Conservation (phyloP, 2,329 filamentous ascomycete species). For the Aspergillus fumigatus region DNA sequence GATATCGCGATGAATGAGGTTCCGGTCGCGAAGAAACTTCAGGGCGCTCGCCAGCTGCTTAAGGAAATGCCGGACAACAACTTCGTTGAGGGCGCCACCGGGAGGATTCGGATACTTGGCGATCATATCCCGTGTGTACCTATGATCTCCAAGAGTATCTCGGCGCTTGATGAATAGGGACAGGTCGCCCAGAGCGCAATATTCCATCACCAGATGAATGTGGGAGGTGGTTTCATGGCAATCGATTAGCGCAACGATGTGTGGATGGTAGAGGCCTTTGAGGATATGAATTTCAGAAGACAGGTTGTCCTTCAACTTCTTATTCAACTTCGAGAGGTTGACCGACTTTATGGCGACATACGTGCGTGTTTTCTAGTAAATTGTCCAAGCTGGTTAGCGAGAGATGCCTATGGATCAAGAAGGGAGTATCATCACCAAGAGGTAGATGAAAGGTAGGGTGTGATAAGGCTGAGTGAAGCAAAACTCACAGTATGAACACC, state of each 20-base stretch:
- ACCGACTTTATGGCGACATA: conserved; percentile 96
- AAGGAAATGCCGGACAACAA: conserved; percentile 91
- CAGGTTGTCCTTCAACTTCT: conserved; percentile 94
- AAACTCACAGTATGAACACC: conserved; percentile 73
- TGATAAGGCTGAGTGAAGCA: not conserved
- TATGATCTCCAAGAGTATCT: conserved; percentile 71
- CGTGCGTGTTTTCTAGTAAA: conserved; percentile 64
- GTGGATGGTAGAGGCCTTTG: conserved; percentile 87
- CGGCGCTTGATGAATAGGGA: conserved; percentile 96
- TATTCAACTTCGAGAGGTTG: conserved; percentile 82
- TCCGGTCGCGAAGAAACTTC: conserved; percentile 76
- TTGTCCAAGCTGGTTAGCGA: conserved; percentile 9
- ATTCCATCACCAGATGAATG: conserved; percentile 98
- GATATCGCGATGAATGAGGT: conserved; percentile 93
- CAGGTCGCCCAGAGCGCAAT: conserved; percentile 90
- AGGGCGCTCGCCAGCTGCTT: conserved; percentile 92
- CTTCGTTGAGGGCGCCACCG: conserved; percentile 86
- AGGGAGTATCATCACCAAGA: not conserved
- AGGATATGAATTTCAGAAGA: conserved; percentile 94
- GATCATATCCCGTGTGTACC: conserved; percentile 83
- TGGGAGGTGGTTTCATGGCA: conserved; percentile 81
- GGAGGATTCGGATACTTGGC: conserved; percentile 83
- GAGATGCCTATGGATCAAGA: not conserved
- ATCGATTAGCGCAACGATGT: conserved; percentile 94
- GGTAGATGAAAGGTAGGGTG: not conserved